Evolutionary conservation across 73 alveolate genomes (phyloP), one percentile per base, ranked within the genome.

Genomic region (Breviolum minutum): DNA sequence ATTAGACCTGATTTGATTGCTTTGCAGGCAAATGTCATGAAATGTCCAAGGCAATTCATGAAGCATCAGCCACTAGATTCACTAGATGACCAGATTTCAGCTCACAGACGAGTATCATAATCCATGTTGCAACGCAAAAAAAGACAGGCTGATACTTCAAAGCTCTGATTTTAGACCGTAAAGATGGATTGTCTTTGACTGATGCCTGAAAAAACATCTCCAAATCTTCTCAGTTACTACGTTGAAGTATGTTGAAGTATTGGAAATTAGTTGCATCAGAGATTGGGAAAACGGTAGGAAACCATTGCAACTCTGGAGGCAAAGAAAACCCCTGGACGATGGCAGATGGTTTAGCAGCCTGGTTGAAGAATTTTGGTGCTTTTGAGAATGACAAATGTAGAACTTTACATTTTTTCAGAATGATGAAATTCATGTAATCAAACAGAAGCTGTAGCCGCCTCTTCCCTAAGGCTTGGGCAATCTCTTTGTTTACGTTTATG

Each of bases 321-420:
- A 22, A 54, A n/a, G 77, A 71, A 63, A 48, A 71, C 30, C 97
- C 97, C 77, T 90, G 97, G 97, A 90, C 97, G 62, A 90, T 90
- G 97, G 29, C 87, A 26, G 97, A 90, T 60, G 97, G 88, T 9
- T 61, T 90, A 32, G 97, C 76, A 20, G 62, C 93, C 70, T 19
- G 60, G 86, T 29, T 66, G 80, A 19, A n/a, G 48, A 17, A 73
- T 13, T n/a, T 22, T 0, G 26, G 27, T n/a, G 83, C 26, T 73
- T 13, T 13, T 17, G 83, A 9, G 83, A 9, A 22, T 26, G 48
- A 73, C 5, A 73, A 73, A 22, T 26, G 54, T 26, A 13, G 32
- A 26, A 2, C 8, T 17, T 68, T 14, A 6, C 77, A 17, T 22
- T 22, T 22, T 22, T 68, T 68, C 24, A 14, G 6, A 22, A 22